Evolutionary conservation across 768 basidiomycete species (phyloP), one percentile per base, ranked within the genome.

Genomic region (Serpula lacrymans): DNA sequence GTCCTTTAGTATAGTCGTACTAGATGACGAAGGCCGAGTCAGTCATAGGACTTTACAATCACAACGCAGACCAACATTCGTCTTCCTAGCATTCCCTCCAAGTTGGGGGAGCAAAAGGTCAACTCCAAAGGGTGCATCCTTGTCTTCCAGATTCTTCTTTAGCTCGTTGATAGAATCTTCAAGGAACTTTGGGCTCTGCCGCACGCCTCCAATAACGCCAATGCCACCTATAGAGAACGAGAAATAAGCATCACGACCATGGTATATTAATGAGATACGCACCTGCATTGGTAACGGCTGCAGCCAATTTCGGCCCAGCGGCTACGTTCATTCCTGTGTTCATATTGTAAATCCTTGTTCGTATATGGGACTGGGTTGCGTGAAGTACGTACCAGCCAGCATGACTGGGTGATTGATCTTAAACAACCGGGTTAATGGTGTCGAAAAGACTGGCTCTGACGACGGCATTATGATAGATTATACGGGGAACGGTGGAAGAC

Each of bases 281-380:
- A 72, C 84, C 91, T 16, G 91, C 78, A 54, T 93, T 93, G n/a
- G 88, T 88, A n/a, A 93, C 88, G 1, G 87, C 80, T 16, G 89
- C 91, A 14, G 90, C 90, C 6, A 93, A 67, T 61, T 73, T 84
- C 9, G 89, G 87, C 5, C 88, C 88, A 34, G 89, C 86, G 37
- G 88, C 89, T 23, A 91, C 81, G 55, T 88, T 89, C 88, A 91
- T 90, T 17, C 58, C 58, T 59, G 5, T 28, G 33, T 16, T 6
- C n/a, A 14, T 14, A 6, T 18, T 33, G n/a, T 6, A n/a, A 6
- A 18, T 33, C n/a, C 14, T 8, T 14, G n/a, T 8, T 6, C 31
- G n/a, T 14, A n/a, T n/a, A n/a, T n/a, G n/a, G n/a, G n/a, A n/a
- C n/a, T n/a, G 31, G 31, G 14, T 29, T 14, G 31, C 31, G 6